Evolutionary conservation across 129 eudicot genomes (phyloP), one percentile per base, ranked within the genome.

Genomic region (Helianthus annuus): DNA sequence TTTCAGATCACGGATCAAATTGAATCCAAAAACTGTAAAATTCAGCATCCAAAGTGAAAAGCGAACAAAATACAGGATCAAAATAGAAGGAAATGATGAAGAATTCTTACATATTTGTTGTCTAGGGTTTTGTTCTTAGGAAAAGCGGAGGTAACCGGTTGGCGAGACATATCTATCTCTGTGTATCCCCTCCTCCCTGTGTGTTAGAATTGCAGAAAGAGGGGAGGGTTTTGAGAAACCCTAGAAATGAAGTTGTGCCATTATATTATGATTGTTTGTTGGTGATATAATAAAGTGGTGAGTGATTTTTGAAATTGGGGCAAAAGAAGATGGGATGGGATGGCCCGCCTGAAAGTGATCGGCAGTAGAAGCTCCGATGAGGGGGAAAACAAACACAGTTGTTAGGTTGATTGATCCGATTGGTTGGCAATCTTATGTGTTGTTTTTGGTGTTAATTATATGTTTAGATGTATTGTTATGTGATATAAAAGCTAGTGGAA

Each of bases 121-220:
- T 90, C 97, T 66, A 94, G 96, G 57, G 98, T 94, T 72, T 90
- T 94, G 16, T 91, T 82, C 79, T 94, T 90, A 76, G 85, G 97
- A 62, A 90, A 80, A 45, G 90, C 93, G 44, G 93, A 66, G 2
- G 89, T 36, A 11, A 89, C 48, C 68, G 84, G 60, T 73, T 87
- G 97, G 46, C 98, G 92, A 71, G 97, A 82, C 98, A 94, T 91
- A 38, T 54, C 15, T 42, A 65, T 72, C 68, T 2, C 22, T 19
- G 22, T 19, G 22, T 19, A 19, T 19, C 22, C 22, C 22, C 22
- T 19, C 34, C 67, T 75, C 52, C 53, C 70, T 70, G 58, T 52
- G 5, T 51, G 76, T 59, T 62, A 13, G 45, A 77, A 55, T 10
- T 77, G 32, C 32, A 27, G 32, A 27, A 1, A 2, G 3, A 2